Base-by-base conservation (phyloP, 345 rosid genomes). In the Lumnitzera littorea region DNA sequence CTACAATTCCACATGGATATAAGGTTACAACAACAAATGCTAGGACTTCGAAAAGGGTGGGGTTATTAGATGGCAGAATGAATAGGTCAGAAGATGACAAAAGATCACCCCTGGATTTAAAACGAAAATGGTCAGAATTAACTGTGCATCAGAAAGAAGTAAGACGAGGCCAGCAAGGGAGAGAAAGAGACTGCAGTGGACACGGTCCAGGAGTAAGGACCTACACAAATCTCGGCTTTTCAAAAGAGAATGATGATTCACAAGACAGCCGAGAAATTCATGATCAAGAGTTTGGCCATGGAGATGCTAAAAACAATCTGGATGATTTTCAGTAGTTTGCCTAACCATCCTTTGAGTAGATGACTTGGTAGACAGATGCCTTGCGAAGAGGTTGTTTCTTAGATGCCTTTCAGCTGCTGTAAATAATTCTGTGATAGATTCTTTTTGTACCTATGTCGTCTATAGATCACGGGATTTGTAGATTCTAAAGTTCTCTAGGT, bases 61-160 rank as follows among this genome's bases (percentile, higher is more conserved):
- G 63, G 71, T 25, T 73, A 51, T 16, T 54, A 23, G 56, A 67
- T 50, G 46, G 25, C 41, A 16, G 24, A 5, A 1, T 11, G 13
- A 55, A 62, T 61, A 52, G 52, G 47, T 23, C 23, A 20, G 52
- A 71, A 55, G 66, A 46, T 11, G 25, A 46, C 24, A 50, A 66
- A 49, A 61, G 60, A 46, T 16, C 10, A 16, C 54, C 41, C 0
- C 49, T 64, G 3, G 53, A 24, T 58, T 56, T 60, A 11, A 78
- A 75, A 64, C 75, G 84, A 51, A 76, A 67, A 62, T 46, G 66
- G 65, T 5, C 57, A 27, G 79, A 73, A 68, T 78, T 81, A 25
- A 81, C 84, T 0, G 84, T 74, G 71, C 84, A 78, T 73, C 84
- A 79, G 50, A 81, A 71, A 57, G 82, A 81, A 71, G 86, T 78